Base-by-base conservation (phyloP, 2,329 filamentous ascomycete genomes). In the Aspergillus sp. region DNA sequence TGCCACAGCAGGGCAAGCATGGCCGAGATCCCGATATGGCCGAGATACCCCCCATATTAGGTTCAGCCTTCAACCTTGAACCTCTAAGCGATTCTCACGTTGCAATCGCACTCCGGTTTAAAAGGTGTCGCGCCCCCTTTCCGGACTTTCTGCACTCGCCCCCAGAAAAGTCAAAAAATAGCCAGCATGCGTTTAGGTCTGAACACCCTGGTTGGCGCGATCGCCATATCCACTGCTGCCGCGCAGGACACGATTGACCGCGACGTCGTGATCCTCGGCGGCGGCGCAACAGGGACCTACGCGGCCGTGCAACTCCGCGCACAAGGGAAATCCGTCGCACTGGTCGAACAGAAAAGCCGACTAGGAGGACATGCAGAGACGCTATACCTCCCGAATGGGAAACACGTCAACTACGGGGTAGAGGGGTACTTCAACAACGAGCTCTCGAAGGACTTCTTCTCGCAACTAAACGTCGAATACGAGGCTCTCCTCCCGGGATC, bases 261-360 rank as follows among this genome's bases (percentile, higher is more conserved):
- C n/a, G 73, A 76, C 61, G 65, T 76, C 23, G 63, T 59, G 43
- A 63, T 77, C 12, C 64, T 76, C 25, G 74, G 74, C 2, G 73
- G 72, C 15, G 74, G 74, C 14, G 66, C 71, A 5, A 62, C 66
- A 12, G 73, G 74, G 8, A 71, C 71, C 2, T 73, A 75, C 56
- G 64, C 69, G 1, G 72, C 70, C 19, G 64, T 76, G 43, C 60
- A 62, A 6, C 61, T 77, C 1, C 61, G 62, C 7, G 70, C 75
- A 46, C 27, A 62, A 46, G 63, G 63, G 3, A 70, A 73, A 52
- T 69, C 67, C 2, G 68, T 76, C 3, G 63, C 70, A 2, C 58
- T 78, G 0, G 60, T 78, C 21, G 76, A 78, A 57, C 69, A 67
- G 31, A 62, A 72, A n/a, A 58, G 33, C n/a, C 17, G 50, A 5